Percentiles rank a stretch among this genome's conserved stretches.
Conservation (phyloP, 2,329 filamentous ascomycete species). For the Exserohilum rostratum region DNA sequence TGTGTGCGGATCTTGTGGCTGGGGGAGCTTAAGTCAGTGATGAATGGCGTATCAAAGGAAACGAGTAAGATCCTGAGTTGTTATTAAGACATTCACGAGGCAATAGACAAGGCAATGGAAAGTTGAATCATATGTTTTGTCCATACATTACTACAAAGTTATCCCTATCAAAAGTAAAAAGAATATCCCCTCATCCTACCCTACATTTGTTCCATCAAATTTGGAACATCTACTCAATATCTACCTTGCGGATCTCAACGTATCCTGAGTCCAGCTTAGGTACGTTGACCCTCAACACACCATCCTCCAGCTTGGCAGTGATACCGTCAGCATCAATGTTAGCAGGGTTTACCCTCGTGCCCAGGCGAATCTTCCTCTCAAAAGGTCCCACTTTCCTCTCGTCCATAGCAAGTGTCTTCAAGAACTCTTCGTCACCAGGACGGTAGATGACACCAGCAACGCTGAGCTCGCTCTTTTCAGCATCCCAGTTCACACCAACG, state of each 20-base stretch:
- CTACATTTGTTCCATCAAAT: background rate
- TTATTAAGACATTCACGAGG: too few relatives aligned
- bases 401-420: conserved; percentile 66
- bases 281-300: conserved; percentile 75
- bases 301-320: conserved; percentile 77
- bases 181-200: background rate
- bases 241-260: conserved; percentile 60
- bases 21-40: background rate
- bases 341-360: conserved; percentile 60
- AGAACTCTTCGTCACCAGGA: conserved; percentile 70
- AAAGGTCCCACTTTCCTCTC: conserved; percentile 78
- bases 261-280: conserved; percentile 71
- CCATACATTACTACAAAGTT: background rate
- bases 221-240: conserved; percentile 51
- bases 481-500: conserved; percentile 76
- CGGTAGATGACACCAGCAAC: conserved; percentile 76
- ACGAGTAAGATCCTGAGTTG: background rate
- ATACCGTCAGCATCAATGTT: conserved; percentile 72
- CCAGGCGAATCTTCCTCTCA: conserved; percentile 70
- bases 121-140: background rate
- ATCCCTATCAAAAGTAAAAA: background rate
- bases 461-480: conserved; percentile 68
- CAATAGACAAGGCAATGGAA: background rate
- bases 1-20: conserved; percentile 29
- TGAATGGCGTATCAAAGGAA: background rate